Base-by-base conservation (phyloP, 495 filamentous ascomycete genomes). In the Delitschia confertaspora region DNA sequence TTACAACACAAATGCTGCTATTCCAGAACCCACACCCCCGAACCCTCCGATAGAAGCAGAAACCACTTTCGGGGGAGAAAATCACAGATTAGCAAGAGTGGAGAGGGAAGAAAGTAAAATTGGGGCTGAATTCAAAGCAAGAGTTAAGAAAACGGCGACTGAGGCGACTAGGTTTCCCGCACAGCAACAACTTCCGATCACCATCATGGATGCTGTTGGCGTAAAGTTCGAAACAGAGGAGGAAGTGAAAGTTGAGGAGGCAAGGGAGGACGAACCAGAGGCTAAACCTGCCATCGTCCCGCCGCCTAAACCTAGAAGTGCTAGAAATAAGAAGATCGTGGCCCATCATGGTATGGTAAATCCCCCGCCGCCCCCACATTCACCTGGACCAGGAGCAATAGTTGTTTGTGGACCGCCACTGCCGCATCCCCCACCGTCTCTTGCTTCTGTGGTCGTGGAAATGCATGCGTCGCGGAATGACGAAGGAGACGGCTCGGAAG, bases 201-300 rank as follows among this genome's bases (percentile, higher is more conserved):
- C 80, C 49, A 88, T 91, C 64, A 85, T 85, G 59, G 85, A 91
- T 61, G 85, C 84, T n/a, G 75, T 88, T 21, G 82, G 83, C 20
- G 71, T 84, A 33, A 88, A 86, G 59, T 91, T 87, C 55, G 26
- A 29, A 13, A 29, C 7, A 29, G 26, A 29, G 26, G 26, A 29
- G n/a, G 26, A 29, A 29, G n/a, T 29, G n/a, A 7, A 29, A 7
- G 26, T 29, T 29, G n/a, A n/a, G n/a, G n/a, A n/a, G n/a, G n/a
- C n/a, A n/a, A n/a, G n/a, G n/a, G n/a, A n/a, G n/a, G n/a, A n/a
- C n/a, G n/a, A n/a, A n/a, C n/a, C n/a, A n/a, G n/a, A n/a, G n/a
- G n/a, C n/a, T n/a, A n/a, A n/a, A n/a, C n/a, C n/a, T n/a, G n/a
- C n/a, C n/a, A n/a, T n/a, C n/a, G n/a, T n/a, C n/a, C n/a, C n/a